phyloP scores from a whole-genome alignment of 352 stramenopile genomes.

The Phytophthora pini region DNA sequence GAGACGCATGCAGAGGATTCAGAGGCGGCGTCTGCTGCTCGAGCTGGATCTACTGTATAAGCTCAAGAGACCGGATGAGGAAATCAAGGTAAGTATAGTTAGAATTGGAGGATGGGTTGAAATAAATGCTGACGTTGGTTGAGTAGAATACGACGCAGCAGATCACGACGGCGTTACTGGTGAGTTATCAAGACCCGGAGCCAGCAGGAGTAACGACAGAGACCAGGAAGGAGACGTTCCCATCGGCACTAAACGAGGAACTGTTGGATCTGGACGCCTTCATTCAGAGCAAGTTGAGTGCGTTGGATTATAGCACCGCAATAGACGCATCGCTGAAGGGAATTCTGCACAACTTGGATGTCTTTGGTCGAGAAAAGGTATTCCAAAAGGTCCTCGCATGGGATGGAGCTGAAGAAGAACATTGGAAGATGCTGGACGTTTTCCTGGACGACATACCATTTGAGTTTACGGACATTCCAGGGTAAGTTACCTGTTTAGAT shows the following conservation, averaged over 20 bases:
- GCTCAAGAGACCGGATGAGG: constrained; percentile 32
- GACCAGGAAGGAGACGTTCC: constrained; percentile 32
- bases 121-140: constrained; percentile 4
- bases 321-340: background rate
- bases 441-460: constrained; percentile 52
- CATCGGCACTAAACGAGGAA: constrained; percentile 23
- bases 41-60: constrained; percentile 50
- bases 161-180: constrained; percentile 29
- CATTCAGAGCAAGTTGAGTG: constrained; percentile 26
- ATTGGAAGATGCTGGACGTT: constrained; percentile 35
- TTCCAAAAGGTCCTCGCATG: constrained; percentile 30
- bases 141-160: constrained; percentile 27
- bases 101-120: background rate
- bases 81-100: constrained; percentile 21
- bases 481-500: constrained; percentile 28
- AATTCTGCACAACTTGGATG: constrained; percentile 28
- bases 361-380: constrained; percentile 32
- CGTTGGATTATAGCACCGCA: constrained; percentile 12
- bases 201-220: constrained; percentile 23
- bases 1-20: constrained; percentile 41
- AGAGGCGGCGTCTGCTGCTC: constrained; percentile 42
- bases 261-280: constrained; percentile 27
- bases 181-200: constrained; percentile 32
- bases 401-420: constrained; percentile 22
- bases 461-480: constrained; percentile 45